Conservation (phyloP, 163 green algal species). For the Prototheca cutis region DNA sequence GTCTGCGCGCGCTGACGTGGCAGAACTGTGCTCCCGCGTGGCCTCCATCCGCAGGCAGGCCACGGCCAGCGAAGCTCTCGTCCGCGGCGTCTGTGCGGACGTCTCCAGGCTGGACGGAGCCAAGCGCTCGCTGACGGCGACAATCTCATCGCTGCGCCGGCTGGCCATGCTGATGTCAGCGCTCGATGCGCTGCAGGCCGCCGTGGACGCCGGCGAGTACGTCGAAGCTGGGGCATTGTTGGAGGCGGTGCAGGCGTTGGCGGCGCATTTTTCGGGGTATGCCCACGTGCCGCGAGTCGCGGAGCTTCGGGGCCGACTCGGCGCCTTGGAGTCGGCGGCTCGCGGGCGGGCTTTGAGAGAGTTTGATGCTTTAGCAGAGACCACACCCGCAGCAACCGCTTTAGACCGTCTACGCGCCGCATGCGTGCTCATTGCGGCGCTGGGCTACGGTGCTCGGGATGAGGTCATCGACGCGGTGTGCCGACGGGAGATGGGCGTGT, state of each 20-base stretch:
- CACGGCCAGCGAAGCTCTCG: constrained; percentile 82
- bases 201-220: constrained; percentile 39
- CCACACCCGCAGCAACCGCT: constrained; percentile 27
- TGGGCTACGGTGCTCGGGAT: constrained; percentile 56
- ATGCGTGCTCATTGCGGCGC: constrained; percentile 45
- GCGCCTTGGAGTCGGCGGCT: constrained; percentile 36
- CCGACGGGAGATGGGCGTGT: constrained; percentile 81
- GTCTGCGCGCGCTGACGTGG: constrained; percentile 61
- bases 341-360: constrained; percentile 65
- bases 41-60: constrained; percentile 79
- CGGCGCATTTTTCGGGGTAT: constrained; percentile 84
- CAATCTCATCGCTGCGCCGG: constrained; percentile 84
- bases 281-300: constrained; percentile 60
- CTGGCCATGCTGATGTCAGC: constrained; percentile 76
- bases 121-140: constrained; percentile 88
- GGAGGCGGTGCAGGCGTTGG: constrained; percentile 86
- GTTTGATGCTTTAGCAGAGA: constrained; percentile 72
- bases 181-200: constrained; percentile 47
- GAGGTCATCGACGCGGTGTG: constrained; percentile 84
- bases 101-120: constrained; percentile 95
- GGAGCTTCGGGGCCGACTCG: constrained; percentile 36
- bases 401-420: constrained; percentile 47
- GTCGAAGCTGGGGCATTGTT: constrained; percentile 79
- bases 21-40: constrained; percentile 71
- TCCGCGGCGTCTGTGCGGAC: constrained; percentile 94